Conservation (phyloP, 2,329 filamentous ascomycete species). For the Apiospora pterosperma region DNA sequence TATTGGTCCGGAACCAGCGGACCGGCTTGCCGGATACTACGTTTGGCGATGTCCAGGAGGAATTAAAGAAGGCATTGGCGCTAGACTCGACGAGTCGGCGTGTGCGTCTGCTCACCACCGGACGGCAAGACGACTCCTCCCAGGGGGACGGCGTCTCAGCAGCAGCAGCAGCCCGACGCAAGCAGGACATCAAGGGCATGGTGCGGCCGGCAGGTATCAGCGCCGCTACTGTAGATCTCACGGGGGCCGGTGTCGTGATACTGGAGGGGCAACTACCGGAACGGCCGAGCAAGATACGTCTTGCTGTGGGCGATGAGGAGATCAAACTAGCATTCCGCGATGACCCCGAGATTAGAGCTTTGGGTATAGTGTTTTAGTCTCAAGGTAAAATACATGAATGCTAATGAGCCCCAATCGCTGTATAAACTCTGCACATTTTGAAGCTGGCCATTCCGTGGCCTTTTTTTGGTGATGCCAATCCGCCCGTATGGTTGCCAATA, state of each 20-base stretch:
- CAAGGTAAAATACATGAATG: background rate
- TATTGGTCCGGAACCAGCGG: constrained; percentile 74
- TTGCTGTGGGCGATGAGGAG: constrained; percentile 88
- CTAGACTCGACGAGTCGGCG: constrained; percentile 59
- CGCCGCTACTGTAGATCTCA: constrained; percentile 74
- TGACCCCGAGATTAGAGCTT: constrained; percentile 78
- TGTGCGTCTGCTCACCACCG: constrained; percentile 50
- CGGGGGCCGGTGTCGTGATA: constrained; percentile 83
- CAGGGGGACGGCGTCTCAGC: background rate
- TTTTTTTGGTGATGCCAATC: background rate
- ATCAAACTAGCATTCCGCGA: constrained; percentile 83
- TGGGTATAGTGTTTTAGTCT: constrained; percentile 56
- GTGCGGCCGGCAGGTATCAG: constrained; percentile 44
- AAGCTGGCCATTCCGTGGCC: background rate
- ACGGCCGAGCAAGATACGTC: constrained; percentile 78
- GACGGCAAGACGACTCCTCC: background rate
- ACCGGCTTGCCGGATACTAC: constrained; percentile 85
- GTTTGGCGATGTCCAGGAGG: constrained; percentile 84
- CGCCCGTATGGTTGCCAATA: background rate
- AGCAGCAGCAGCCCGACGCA: constrained; percentile 13
- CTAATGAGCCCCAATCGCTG: background rate
- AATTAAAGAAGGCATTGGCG: constrained; percentile 67
- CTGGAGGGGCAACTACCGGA: constrained; percentile 79
- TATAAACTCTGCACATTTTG: background rate
- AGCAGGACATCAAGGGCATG: constrained; percentile 14